phyloP scores from a whole-genome alignment of 148 eudicot genomes.

The Chenopodium quinoa region DNA sequence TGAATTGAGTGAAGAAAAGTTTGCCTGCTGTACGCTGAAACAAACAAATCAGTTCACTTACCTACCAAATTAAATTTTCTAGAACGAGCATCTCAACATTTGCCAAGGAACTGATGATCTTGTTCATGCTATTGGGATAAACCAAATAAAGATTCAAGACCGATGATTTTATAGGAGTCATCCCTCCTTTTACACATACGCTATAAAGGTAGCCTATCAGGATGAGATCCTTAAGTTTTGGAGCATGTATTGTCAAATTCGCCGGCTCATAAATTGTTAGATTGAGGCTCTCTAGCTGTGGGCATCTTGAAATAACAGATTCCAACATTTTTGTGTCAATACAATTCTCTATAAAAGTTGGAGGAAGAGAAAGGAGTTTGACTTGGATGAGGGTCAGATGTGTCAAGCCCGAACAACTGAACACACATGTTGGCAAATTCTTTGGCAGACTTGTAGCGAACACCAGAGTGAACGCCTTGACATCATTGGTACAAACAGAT shows the following conservation, averaged over 20 bases:
- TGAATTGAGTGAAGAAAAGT: too few species aligned
- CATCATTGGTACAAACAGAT: too few species aligned
- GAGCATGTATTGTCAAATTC: not conserved
- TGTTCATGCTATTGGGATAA: not conserved
- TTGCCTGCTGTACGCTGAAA: too few species aligned
- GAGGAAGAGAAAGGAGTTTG: too few species aligned
- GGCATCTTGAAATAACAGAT: not conserved
- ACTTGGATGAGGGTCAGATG: too few species aligned
- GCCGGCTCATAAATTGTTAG: not conserved
- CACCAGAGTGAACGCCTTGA: not conserved
- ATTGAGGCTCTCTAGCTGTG: not conserved
- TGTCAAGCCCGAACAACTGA: too few species aligned
- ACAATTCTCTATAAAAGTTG: not conserved
- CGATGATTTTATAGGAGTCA: accelerated
- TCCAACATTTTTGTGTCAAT: not conserved
- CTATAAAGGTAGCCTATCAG: not conserved
- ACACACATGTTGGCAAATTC: too few species aligned
- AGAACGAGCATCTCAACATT: not conserved
- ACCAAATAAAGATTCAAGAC: too few species aligned
- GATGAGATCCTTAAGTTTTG: not conserved
- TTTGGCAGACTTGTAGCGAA: too few species aligned
- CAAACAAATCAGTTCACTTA: not conserved
- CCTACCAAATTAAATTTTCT: accelerated
- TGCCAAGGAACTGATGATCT: not conserved
- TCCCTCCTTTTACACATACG: not conserved